Conservation (phyloP, 1,284 basidiomycete species). For the Ceratobasidium sp. region DNA sequence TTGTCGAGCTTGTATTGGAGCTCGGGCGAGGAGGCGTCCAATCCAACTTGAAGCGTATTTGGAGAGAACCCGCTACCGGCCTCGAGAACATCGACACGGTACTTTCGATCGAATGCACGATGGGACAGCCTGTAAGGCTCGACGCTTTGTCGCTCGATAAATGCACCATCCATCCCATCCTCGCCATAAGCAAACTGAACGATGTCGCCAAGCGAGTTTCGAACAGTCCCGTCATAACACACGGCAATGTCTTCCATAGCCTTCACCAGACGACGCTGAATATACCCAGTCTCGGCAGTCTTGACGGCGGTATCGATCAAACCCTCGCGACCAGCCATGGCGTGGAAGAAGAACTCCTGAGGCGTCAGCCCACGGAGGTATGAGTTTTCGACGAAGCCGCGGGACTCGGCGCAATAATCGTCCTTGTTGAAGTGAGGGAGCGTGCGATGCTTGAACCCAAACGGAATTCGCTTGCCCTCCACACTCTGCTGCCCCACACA, state of each 20-base stretch:
- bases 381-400: conserved; percentile 99
- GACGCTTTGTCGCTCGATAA: conserved; percentile 94
- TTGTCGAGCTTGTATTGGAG: conserved; percentile 92
- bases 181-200: conserved; percentile 98
- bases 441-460: conserved; percentile 96
- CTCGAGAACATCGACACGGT: conserved; percentile 88
- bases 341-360: conserved; percentile 99
- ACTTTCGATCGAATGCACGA: conserved; percentile 87
- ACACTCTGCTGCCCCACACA: conserved; percentile 99
- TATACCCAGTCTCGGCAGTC: conserved; percentile 99
- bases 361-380: conserved; percentile 97
- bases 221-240: conserved; percentile 96
- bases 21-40: conserved; percentile 88
- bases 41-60: conserved; percentile 91
- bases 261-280: conserved; percentile 97
- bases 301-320: conserved; percentile 99
- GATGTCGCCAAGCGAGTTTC: conserved; percentile 95
- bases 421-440: conserved; percentile 99
- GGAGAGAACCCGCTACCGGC: conserved; percentile 70
- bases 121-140: conserved; percentile 89
- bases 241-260: conserved; percentile 98
- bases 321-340: conserved; percentile 99
- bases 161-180: conserved; percentile 98
- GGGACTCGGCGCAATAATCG: conserved; percentile 98
- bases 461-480: conserved; percentile 97